Evolutionary conservation across 148 eudicot genomes (phyloP).

Genomic region (Hydrangea macrophylla): DNA sequence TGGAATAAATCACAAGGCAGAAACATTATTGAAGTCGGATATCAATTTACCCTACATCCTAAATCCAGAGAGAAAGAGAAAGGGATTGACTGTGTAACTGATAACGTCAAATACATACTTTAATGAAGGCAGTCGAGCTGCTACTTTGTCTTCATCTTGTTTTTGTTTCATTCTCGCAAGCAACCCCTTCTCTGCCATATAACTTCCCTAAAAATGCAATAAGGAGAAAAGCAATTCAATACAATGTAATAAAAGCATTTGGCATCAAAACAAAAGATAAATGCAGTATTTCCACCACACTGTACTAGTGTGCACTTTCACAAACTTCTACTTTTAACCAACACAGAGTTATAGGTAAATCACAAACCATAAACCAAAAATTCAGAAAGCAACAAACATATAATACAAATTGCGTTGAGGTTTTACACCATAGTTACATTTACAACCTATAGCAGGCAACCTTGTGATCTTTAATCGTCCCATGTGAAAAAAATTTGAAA

Average conservation of each 20-base stretch:
- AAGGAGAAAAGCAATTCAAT: not conserved
- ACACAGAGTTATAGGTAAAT: not conserved
- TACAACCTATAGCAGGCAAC: too few relatives aligned
- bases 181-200: constrained; percentile 52
- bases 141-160: constrained; percentile 77
- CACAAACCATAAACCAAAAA: not conserved
- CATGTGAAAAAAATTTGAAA: constrained; percentile 2
- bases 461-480: not conserved
- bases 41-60: too few relatives aligned
- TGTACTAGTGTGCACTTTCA: not conserved
- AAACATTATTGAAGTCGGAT: not conserved
- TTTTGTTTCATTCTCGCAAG: constrained; percentile 65
- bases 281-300: not conserved
- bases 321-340: too few relatives aligned
- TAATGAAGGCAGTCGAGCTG: constrained; percentile 69
- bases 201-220: constrained; percentile 41
- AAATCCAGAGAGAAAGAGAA: not conserved
- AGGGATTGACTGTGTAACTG: not conserved
- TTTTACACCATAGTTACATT: not conserved
- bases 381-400: constrained; percentile 1
- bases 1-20: constrained; percentile 16
- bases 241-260: not conserved
- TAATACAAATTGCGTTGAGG: not conserved
- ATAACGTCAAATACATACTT: constrained; percentile 35
- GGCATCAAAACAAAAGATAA: not conserved